Evolutionary conservation across 1,139 yeast species (phyloP).

Genomic region (Saccharomyces hybrid): DNA sequence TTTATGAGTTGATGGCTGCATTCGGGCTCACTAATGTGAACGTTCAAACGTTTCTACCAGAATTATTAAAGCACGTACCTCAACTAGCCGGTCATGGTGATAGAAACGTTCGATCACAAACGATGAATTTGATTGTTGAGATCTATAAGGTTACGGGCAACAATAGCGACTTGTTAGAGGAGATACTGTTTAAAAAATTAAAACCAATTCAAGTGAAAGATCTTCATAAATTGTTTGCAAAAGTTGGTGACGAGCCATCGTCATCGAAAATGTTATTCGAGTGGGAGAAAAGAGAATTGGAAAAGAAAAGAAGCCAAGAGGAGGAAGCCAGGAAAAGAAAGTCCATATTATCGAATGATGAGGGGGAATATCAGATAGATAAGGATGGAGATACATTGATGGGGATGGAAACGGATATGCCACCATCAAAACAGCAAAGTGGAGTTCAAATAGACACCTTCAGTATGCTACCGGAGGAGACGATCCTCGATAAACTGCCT

Average conservation of each 20-base stretch:
- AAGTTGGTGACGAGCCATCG: slow-evolving; percentile 12
- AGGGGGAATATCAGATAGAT: slow-evolving; percentile 15
- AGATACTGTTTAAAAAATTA: slow-evolving; percentile 56
- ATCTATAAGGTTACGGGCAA: slow-evolving; percentile 73
- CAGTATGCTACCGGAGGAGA: slow-evolving; percentile 50
- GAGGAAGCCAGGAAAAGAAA: slow-evolving; percentile 19
- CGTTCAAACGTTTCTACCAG: slow-evolving; percentile 52
- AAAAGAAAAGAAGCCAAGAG: slow-evolving; percentile 3
- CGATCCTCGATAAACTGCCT: slow-evolving; percentile 62
- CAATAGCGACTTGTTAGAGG: slow-evolving; percentile 39
- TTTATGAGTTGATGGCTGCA: slow-evolving; percentile 47
- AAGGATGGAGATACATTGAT: slow-evolving; percentile 40
- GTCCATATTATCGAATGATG: slow-evolving; percentile 11
- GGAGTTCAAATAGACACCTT: slow-evolving; percentile 41
- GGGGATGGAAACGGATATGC: slow-evolving; percentile 26
- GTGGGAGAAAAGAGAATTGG: slow-evolving; percentile 5
- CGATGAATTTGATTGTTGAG: slow-evolving; percentile 62
- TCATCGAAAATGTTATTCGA: slow-evolving; percentile 8
- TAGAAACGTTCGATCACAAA: slow-evolving; percentile 74
- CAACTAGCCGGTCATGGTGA: slow-evolving; percentile 80
- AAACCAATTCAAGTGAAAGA: slow-evolving; percentile 94
- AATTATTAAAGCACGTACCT: slow-evolving; percentile 14
- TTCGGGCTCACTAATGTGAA: slow-evolving; percentile 69
- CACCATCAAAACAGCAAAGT: slow-evolving; percentile 19
- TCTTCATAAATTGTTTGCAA: slow-evolving; percentile 58